Base-by-base conservation (phyloP, 2,329 filamentous ascomycete genomes). In the Aspergillus chevalieri region DNA sequence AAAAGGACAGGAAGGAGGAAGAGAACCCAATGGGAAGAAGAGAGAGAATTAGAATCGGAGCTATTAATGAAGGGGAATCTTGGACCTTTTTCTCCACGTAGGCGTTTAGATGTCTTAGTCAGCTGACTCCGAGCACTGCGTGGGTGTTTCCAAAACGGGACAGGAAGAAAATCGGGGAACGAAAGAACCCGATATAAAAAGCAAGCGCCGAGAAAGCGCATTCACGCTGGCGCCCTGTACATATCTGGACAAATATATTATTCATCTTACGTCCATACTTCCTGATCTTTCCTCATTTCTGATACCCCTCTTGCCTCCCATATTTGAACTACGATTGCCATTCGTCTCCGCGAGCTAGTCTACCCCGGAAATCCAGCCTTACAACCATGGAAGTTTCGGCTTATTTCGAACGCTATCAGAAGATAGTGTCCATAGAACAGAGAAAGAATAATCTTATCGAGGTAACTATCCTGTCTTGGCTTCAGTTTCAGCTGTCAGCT, bases 361-460 rank as follows among this genome's bases (percentile, higher is more conserved):
- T 39, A 38, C 46, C 26, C 43, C 45, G 45, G 39, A 39, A 24
- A 47, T 38, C 39, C 26, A 44, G 48, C n/a, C 33, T 47, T 45
- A 62, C 50, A 49, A 61, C 52, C 48, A 65, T 69, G 60, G 61
- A 63, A 38, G 60, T 65, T 38, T 59, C 61, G 44, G 62, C 62
- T 46, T 69, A 66, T 51, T 57, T 67, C 36, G 65, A 74, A 52
- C 72, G 73, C 57, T 75, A 73, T 64, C 68, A 71, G 52, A 66
- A 72, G 51, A 54, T 77, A 48, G 68, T 68, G 48, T 59, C 65
- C 24, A 58, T 74, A 50, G 74, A 77, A 54, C 65, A 75, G 43
- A 67, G 68, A 48, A 77, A 75, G 56, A 72, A 76, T 58, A 65
- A 67, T 46, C 63, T 77, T 42, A 76, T 77, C 52, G 71, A 76